These are phyloP conservation scores for Chrysopogon serrulatus DNA, from an alignment of 176 grass and related monocot species.

Conservation along the genomic window DNA sequence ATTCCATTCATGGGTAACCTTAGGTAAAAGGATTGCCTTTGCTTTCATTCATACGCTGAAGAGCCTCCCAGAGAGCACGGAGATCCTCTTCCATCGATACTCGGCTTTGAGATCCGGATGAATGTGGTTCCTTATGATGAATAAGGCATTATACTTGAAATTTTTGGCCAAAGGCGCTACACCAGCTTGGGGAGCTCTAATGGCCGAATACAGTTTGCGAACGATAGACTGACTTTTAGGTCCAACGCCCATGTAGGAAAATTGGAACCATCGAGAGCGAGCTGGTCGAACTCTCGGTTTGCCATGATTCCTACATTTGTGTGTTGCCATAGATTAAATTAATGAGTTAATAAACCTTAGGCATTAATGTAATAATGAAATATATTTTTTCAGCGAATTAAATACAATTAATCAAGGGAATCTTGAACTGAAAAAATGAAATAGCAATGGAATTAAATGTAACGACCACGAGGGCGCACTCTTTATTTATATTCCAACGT, in stretches of 20 bases:
- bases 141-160: not conserved
- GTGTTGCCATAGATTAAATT: no score
- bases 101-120: not conserved
- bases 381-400: no score
- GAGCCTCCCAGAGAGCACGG: not conserved
- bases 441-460: no score
- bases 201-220: not conserved
- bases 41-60: not conserved
- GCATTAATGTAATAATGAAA: no score
- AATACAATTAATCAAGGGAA: no score
- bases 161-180: rapidly evolving
- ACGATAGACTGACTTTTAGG: not conserved
- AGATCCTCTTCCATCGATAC: not conserved
- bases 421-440: no score
- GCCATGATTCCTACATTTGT: not conserved
- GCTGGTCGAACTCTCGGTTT: not conserved
- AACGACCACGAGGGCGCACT: no score
- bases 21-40: not conserved
- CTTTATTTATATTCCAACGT: no score
- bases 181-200: not conserved
- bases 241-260: not conserved
- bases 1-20: not conserved
- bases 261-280: not conserved
- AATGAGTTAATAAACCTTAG: no score
- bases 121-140: not conserved